Evolutionary conservation across 2,329 filamentous ascomycete species (phyloP).

Genomic region (Alternaria angustiovoidea): DNA sequence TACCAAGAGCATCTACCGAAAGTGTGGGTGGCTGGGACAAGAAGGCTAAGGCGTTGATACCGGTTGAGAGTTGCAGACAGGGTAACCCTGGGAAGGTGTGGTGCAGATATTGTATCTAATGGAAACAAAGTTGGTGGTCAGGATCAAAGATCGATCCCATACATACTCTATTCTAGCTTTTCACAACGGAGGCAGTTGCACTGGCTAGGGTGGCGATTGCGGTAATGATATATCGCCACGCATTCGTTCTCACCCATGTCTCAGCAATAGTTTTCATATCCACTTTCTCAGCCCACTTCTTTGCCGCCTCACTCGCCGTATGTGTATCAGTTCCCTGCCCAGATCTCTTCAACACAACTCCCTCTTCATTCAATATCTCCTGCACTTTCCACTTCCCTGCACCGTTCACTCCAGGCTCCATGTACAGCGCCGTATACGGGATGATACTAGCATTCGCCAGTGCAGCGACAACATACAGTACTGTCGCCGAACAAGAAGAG

Average conservation of each 20-base stretch:
- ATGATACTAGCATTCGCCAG: conserved; percentile 43
- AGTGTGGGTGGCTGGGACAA: too few species aligned
- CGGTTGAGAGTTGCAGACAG: too few species aligned
- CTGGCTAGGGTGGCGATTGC: conserved; percentile 24
- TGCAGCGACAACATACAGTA: conserved; percentile 35
- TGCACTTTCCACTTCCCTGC: conserved; percentile 52
- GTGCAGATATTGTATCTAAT: not conserved
- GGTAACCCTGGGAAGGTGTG: not conserved
- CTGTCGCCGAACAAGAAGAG: conserved; percentile 7
- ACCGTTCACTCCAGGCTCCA: conserved; percentile 52
- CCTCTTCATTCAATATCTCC: conserved; percentile 38
- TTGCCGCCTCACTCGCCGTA: conserved; percentile 24
- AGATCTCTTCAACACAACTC: conserved; percentile 19
- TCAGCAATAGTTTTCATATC: conserved; percentile 32
- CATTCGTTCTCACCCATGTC: conserved; percentile 28
- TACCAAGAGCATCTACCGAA: too few species aligned
- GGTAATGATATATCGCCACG: conserved; percentile 29
- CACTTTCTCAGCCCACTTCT: conserved; percentile 27
- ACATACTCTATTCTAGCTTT: not conserved
- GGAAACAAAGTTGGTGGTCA: not conserved
- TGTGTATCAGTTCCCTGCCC: conserved; percentile 23
- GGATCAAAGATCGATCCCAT: not conserved
- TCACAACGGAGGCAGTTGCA: conserved; percentile 20
- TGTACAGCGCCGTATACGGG: conserved; percentile 50
- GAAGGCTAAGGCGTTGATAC: too few species aligned